Percentiles rank a stretch among this genome's conserved stretches.
Conservation (phyloP, 2,329 filamentous ascomycete species). For the Colletotrichum spinosum region DNA sequence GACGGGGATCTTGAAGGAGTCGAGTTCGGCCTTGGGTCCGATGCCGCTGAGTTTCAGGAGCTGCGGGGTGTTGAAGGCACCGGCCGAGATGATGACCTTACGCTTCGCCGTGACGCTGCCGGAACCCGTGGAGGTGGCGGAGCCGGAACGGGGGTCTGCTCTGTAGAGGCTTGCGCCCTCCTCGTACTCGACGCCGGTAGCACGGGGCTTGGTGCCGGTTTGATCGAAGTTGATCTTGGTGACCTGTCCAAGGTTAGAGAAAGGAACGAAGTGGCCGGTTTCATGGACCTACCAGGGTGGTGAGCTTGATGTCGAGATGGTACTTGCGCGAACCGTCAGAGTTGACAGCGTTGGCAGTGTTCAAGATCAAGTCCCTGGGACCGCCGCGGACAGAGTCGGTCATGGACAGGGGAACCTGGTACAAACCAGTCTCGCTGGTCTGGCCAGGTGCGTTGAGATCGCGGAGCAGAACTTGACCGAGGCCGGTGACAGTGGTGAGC, state of each 20-base stretch:
- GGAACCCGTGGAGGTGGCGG: constrained; percentile 30
- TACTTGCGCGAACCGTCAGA: constrained; percentile 40
- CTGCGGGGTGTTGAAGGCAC: constrained; percentile 63
- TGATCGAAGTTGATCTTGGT: constrained; percentile 53
- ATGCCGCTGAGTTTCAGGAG: constrained; percentile 64
- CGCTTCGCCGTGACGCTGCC: constrained; percentile 41
- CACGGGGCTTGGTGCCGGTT: constrained; percentile 43
- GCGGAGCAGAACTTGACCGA: constrained; percentile 42
- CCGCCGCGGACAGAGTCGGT: constrained; percentile 20
- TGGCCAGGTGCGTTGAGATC: constrained; percentile 41
- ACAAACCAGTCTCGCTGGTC: constrained; percentile 16
- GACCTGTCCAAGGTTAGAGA: constrained; percentile 32
- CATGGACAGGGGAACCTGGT: constrained; percentile 24
- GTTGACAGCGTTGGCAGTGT: constrained; percentile 27
- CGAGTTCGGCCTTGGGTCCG: constrained; percentile 55
- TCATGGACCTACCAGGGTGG: constrained; percentile 4
- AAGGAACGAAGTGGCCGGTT: constrained; percentile 7
- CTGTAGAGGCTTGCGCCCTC: constrained; percentile 54
- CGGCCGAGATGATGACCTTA: constrained; percentile 63
- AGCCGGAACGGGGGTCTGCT: constrained; percentile 53
- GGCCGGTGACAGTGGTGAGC: constrained; percentile 40
- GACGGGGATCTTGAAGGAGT: constrained; percentile 56
- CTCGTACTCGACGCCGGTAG: constrained; percentile 48
- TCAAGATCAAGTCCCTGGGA: constrained; percentile 22
- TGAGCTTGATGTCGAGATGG: constrained; percentile 43